Evolutionary conservation across 805 yeast genomes (phyloP), one percentile per base, ranked within the genome.

Genomic region (Starmerella cellae): DNA sequence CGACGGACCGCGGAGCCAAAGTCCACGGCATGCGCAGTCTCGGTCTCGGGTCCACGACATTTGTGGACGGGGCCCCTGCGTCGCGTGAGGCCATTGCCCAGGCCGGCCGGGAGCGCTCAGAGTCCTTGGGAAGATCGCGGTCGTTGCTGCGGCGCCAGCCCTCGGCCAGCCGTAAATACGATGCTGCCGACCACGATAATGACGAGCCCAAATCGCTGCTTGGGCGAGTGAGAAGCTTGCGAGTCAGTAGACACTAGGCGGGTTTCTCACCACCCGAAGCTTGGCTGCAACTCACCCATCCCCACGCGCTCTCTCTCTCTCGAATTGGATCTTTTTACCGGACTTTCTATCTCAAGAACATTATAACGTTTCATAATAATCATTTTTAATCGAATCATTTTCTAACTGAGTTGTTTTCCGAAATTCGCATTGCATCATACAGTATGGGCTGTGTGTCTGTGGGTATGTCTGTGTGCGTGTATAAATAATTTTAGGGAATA

Each of bases 41-140:
- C 40, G 98, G 98, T 1, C 69, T 91, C 34, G 98, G 98, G 2
- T 74, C 88, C 1, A 73, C 95, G 2, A 88, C 98, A 0, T 88
- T 88, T 58, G 59, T 88, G 47, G 95, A 91, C 60, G 98, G 98
- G 28, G 91, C 96, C 0, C 97, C 97, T 13, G 98, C 96, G 4
- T 62, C 79, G 42, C 60, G 62, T 22, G 58, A 60, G 16, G 73
- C 71, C n/a, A 61, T 60, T 28, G 38, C 52, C 48, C 48, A 57
- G 53, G 44, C 64, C 49, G 49, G 49, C 24, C 41, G 45, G 11
- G 58, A 59, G 26, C 56, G 56, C 14, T 61, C 60, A 37, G 61
- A 69, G 17, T 77, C 77, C 1, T 62, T 87, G 47, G 74, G 77
- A 26, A 74, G 96, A 60, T 84, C 85, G 62, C 83, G 82, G 65